Conservation (phyloP, 176 grass and related monocot genomes). For the Carex scoparia region DNA sequence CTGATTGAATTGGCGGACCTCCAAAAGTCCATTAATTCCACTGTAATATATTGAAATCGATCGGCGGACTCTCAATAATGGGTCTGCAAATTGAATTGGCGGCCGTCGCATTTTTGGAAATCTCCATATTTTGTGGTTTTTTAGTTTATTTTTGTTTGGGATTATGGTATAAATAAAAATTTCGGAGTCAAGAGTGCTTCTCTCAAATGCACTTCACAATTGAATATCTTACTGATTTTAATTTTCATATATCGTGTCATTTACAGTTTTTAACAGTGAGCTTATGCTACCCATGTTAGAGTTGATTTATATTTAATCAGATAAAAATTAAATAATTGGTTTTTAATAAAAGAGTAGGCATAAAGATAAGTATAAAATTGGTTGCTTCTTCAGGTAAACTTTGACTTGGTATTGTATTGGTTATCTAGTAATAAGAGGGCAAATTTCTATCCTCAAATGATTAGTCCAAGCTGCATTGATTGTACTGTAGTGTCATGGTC, state of each 20-base stretch:
- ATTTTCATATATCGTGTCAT: not conserved
- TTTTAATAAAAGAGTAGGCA: too few relatives aligned
- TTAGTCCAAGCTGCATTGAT: not conserved
- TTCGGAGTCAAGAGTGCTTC: not conserved
- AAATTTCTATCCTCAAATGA: constrained; percentile 18
- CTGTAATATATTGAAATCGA: too few relatives aligned
- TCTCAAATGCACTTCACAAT: not conserved
- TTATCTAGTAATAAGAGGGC: not conserved
- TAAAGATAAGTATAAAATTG: not conserved
- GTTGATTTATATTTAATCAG: not conserved
- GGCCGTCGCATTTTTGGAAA: too few relatives aligned
- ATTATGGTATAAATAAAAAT: too few relatives aligned
- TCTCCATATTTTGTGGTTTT: too few relatives aligned
- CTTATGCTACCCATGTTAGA: not conserved
- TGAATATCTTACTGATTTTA: not conserved
- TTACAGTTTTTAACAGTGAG: not conserved
- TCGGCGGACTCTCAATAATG: too few relatives aligned
- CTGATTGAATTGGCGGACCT: too few relatives aligned
- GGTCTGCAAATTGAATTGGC: too few relatives aligned
- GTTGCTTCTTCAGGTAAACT: constrained; percentile 9
- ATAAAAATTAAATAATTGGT: not conserved
- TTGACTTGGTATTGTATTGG: constrained; percentile 2
- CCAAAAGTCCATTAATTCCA: too few relatives aligned
- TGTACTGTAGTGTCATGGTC: not conserved
- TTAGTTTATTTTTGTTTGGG: too few relatives aligned